Evolutionary conservation across 208 protist genomes (phyloP), one percentile per base, ranked within the genome.

Genomic region (Acanthamoeba rhysodes): DNA sequence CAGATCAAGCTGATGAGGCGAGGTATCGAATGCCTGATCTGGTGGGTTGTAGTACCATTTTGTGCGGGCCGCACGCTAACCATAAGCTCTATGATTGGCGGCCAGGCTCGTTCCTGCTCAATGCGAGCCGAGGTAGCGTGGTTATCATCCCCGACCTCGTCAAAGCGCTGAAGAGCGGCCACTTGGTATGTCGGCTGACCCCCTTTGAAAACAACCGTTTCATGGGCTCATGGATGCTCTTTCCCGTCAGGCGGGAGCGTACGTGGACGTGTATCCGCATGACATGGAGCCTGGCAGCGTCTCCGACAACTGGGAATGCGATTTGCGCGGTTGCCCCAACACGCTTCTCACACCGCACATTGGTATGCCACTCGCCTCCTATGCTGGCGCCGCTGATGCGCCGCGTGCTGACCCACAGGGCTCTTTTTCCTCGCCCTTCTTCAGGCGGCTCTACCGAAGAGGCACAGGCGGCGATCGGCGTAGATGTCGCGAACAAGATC

Each of bases 311-410:
- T 96, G 98, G 98, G 59, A 93, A 29, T 98, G 96, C 3, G 97
- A 97, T 10, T 96, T 99, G 22, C 98, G 98, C 85, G 97, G 97
- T 29, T 98, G 98, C 85, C 96, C 97, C n/a, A 99, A 99, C 80
- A 98, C 98, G 18, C 98, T 99, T 95, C 96, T 99, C 32, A 99
- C 98, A 14, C 98, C 98, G 24, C 99, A 99, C 95, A 98, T 99
- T 72, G 98, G 97, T 97, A 94, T 0, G 7, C 27, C 41, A 1
- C 27, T 16, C 32, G 4, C 27, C n/a, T 12, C 70, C 59, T n/a
- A 59, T 24, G 66, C 4, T 29, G 14, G 1, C 14, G 72, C 20
- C 55, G 45, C n/a, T 18, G 14, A 29, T 14, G 2, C 6, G 20
- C 57, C 5, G 18, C 10, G 57, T 24, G 20, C 10, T 14, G 57